phyloP scores from a whole-genome alignment of 2,329 filamentous ascomycete species.

The Curvularia sp. region DNA sequence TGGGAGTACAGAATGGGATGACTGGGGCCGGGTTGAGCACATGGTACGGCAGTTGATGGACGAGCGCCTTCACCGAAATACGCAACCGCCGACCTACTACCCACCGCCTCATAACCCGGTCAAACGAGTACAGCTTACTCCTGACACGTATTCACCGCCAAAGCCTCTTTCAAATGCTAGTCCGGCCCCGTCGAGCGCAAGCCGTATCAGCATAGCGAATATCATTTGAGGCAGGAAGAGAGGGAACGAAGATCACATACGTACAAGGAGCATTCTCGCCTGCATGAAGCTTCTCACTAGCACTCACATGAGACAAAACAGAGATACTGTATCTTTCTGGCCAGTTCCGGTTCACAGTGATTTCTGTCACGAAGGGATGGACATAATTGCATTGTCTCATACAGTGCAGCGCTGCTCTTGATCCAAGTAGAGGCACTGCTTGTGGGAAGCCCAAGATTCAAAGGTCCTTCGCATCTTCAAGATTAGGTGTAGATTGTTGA shows the following conservation, averaged over 20 bases:
- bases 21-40: constrained; percentile 77
- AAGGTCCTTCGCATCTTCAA: too few relatives aligned
- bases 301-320: too few relatives aligned
- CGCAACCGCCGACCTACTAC: constrained; percentile 42
- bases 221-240: constrained; percentile 44
- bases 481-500: too few relatives aligned
- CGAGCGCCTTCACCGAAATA: constrained; percentile 50
- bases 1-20: constrained; percentile 74
- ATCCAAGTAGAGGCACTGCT: too few relatives aligned
- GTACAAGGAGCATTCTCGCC: neutral
- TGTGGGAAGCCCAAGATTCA: too few relatives aligned
- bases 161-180: constrained; percentile 30
- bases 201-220: constrained; percentile 54
- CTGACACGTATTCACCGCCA: constrained; percentile 29
- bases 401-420: too few relatives aligned
- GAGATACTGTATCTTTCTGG: too few relatives aligned
- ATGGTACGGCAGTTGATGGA: constrained; percentile 64
- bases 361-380: too few relatives aligned
- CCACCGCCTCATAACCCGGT: constrained; percentile 47
- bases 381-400: too few relatives aligned
- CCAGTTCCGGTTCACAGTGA: too few relatives aligned
- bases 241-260: neutral
- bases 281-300: too few relatives aligned
- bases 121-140: constrained; percentile 47
- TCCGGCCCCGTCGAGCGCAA: constrained; percentile 51